Conservation (phyloP, 495 filamentous ascomycete genomes). For the Diplogelasinospora grovesii region DNA sequence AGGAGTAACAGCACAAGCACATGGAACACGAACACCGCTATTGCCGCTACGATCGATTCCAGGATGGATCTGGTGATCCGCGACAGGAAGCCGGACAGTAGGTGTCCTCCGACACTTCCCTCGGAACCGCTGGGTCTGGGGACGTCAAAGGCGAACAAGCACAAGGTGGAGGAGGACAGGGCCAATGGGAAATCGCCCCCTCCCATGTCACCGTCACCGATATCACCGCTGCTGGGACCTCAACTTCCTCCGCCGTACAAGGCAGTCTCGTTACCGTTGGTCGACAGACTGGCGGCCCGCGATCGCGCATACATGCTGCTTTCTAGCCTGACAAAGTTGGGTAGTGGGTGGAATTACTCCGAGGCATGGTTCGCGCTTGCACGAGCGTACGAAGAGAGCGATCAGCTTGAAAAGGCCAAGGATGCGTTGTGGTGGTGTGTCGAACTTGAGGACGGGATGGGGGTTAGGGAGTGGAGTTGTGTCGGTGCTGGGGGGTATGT, state of each 20-base stretch:
- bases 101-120: conserved; percentile 23
- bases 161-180: conserved; percentile 2
- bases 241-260: conserved; percentile 39
- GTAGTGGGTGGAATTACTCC: conserved; percentile 85
- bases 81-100: conserved; percentile 10
- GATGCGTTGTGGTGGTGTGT: conserved; percentile 71
- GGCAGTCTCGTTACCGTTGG: conserved; percentile 50
- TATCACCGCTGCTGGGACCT: conserved; percentile 11
- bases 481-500: conserved; percentile 53
- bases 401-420: conserved; percentile 77
- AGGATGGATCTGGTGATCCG: conserved; percentile 6
- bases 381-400: conserved; percentile 74
- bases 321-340: conserved; percentile 71
- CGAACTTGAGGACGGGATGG: conserved; percentile 61
- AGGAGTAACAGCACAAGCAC: too few relatives aligned
- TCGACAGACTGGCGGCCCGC: conserved; percentile 73
- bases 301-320: conserved; percentile 83
- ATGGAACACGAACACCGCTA: neutral
- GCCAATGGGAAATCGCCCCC: conserved; percentile 1
- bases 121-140: conserved; percentile 38
- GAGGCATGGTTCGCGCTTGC: conserved; percentile 92
- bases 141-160: conserved; percentile 2
- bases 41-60: conserved; percentile 6
- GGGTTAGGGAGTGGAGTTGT: conserved; percentile 52
- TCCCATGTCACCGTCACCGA: conserved; percentile 9